Evolutionary conservation across 2,329 filamentous ascomycete species (phyloP).

Genomic region (Stachybotrys chartarum): DNA sequence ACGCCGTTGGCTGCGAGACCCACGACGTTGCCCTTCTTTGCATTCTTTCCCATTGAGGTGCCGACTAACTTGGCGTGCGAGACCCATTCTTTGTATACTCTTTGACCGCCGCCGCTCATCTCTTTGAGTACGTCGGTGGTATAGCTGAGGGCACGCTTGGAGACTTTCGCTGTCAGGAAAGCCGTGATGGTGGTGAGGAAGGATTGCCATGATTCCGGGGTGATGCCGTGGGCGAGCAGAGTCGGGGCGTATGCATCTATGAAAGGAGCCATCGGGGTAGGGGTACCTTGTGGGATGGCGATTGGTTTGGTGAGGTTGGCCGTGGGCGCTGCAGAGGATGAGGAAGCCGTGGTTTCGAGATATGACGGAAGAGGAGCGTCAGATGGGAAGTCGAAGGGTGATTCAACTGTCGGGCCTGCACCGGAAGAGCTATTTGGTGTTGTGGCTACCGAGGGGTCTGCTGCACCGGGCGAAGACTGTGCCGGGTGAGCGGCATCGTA

Average conservation of each 20-base stretch:
- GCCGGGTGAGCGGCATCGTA: not conserved
- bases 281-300: constrained; percentile 30
- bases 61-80: constrained; percentile 29
- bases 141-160: constrained; percentile 34
- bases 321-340: constrained; percentile 1
- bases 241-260: constrained; percentile 28
- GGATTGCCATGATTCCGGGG: constrained; percentile 23
- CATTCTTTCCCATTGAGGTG: constrained; percentile 23
- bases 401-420: constrained; percentile 19
- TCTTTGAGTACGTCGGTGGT: constrained; percentile 31
- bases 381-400: constrained; percentile 33
- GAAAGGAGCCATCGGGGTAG: constrained; percentile 28
- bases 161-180: constrained; percentile 37
- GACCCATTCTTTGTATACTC: constrained; percentile 26
- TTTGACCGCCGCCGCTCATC: constrained; percentile 26
- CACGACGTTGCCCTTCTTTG: constrained; percentile 30
- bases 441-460: not conserved
- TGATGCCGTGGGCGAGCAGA: constrained; percentile 30
- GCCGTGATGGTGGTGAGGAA: constrained; percentile 34
- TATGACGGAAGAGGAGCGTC: constrained; percentile 22
- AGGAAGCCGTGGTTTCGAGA: constrained; percentile 7
- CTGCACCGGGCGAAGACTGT: not conserved
- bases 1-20: constrained; percentile 28
- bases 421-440: not conserved
- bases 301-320: constrained; percentile 19